These are phyloP conservation scores for Pyrenochaeta sp. DNA, from an alignment of 2,329 filamentous ascomycete genomes.

Conservation along the genomic window DNA sequence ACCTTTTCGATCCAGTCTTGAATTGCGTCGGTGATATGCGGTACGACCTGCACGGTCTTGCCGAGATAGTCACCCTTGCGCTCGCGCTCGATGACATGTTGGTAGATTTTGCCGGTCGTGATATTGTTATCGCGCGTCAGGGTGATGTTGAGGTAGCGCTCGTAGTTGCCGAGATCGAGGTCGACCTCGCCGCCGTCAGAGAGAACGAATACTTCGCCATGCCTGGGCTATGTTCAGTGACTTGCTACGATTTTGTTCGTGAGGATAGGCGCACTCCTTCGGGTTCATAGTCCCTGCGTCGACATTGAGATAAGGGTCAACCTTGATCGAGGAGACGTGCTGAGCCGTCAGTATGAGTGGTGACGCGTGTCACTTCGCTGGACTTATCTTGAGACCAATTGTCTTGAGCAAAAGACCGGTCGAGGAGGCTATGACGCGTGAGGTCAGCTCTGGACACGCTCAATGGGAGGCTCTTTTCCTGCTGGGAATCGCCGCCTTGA, in stretches of 20 bases:
- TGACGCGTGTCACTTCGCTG: conserved; percentile 21
- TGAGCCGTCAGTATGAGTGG: conserved; percentile 43
- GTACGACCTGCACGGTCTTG: conserved; percentile 88
- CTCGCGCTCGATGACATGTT: conserved; percentile 82
- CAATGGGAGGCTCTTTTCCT: background rate
- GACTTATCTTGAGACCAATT: conserved; percentile 76
- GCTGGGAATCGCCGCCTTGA: conserved; percentile 12
- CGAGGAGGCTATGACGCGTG: conserved; percentile 66
- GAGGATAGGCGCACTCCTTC: conserved; percentile 58
- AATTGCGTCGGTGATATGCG: conserved; percentile 90
- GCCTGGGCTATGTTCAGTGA: conserved; percentile 57
- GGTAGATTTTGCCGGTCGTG: conserved; percentile 96
- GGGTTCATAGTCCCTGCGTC: conserved; percentile 78
- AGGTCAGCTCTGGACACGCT: conserved; percentile 26
- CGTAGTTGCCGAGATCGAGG: conserved; percentile 79
- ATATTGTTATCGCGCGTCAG: conserved; percentile 92
- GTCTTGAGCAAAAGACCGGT: conserved; percentile 82
- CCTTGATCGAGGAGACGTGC: conserved; percentile 72
- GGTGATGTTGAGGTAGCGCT: conserved; percentile 82
- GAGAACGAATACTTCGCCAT: conserved; percentile 90
- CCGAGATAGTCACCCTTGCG: conserved; percentile 82
- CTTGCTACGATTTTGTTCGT: background rate
- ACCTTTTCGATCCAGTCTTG: conserved; percentile 93
- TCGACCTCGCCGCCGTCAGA: conserved; percentile 82
- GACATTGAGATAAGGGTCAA: conserved; percentile 78